Conservation (phyloP, 1,139 yeast species). For the Suhomyces panamericanus region DNA sequence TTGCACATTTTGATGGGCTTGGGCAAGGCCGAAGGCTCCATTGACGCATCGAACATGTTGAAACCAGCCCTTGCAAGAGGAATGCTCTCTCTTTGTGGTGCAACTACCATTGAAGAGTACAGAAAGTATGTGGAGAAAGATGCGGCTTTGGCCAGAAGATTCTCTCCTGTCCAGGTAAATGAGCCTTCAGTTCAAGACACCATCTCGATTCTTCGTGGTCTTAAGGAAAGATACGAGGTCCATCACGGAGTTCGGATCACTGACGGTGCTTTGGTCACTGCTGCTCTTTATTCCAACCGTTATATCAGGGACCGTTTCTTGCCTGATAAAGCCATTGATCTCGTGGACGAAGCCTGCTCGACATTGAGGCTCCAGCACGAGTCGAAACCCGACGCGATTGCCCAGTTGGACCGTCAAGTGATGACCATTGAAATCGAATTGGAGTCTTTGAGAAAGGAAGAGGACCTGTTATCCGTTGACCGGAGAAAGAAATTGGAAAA, state of each 20-base stretch:
- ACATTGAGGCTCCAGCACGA: slow-evolving; percentile 93
- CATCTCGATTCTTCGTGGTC: slow-evolving; percentile 86
- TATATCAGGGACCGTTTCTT: slow-evolving; percentile 88
- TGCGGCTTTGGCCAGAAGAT: slow-evolving; percentile 88
- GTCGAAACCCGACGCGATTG: slow-evolving; percentile 93
- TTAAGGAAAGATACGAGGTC: slow-evolving; percentile 91
- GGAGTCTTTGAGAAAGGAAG: slow-evolving; percentile 90
- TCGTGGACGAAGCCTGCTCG: slow-evolving; percentile 97
- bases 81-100: slow-evolving; percentile 90
- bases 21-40: slow-evolving; percentile 94
- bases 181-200: slow-evolving; percentile 96
- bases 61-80: slow-evolving; percentile 97
- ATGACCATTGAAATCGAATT: slow-evolving; percentile 95
- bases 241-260: slow-evolving; percentile 98
- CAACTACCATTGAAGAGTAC: slow-evolving; percentile 89
- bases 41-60: slow-evolving; percentile 90
- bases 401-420: slow-evolving; percentile 80
- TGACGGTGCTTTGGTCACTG: slow-evolving; percentile 90
- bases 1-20: slow-evolving; percentile 87
- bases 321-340: slow-evolving; percentile 95
- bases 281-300: slow-evolving; percentile 86
- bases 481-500: slow-evolving; percentile 65
- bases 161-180: slow-evolving; percentile 81
- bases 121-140: slow-evolving; percentile 87
- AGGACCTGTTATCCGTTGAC: slow-evolving; percentile 79